Conservation (phyloP, 352 stramenopile genomes). For the Globisporangium radiosum region DNA sequence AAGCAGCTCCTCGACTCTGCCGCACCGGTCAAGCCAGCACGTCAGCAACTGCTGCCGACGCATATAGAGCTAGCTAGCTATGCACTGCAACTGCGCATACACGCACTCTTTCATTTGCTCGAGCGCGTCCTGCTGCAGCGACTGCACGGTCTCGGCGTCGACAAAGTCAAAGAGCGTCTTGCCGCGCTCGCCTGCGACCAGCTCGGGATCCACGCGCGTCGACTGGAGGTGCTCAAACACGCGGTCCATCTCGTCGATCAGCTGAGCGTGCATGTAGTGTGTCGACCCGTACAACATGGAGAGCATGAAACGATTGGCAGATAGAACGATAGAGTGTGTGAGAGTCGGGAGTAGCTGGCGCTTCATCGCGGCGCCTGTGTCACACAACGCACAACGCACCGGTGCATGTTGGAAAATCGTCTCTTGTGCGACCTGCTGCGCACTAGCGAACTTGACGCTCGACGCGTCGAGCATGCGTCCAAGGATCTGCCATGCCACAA, state of each 20-base stretch:
- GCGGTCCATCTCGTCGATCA: slow-evolving; percentile 64
- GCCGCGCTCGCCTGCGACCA: slow-evolving; percentile 40
- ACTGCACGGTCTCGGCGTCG: slow-evolving; percentile 73
- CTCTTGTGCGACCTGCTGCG: slow-evolving; percentile 31
- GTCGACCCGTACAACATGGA: neutral
- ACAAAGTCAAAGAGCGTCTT: slow-evolving; percentile 86
- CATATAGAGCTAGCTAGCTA: neutral
- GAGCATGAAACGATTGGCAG: neutral
- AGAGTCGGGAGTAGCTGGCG: neutral
- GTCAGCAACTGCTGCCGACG: neutral
- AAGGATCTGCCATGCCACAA: slow-evolving; percentile 29
- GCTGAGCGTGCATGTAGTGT: slow-evolving; percentile 19
- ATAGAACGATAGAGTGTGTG: no score
- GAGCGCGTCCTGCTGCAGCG: slow-evolving; percentile 65
- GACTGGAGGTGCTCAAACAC: slow-evolving; percentile 64
- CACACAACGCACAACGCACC: slow-evolving; percentile 13
- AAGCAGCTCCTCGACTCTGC: slow-evolving; percentile 67
- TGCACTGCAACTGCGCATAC: neutral
- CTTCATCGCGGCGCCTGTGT: neutral
- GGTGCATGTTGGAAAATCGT: slow-evolving; percentile 57
- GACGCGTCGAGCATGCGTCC: slow-evolving; percentile 60
- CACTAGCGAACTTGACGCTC: slow-evolving; percentile 49
- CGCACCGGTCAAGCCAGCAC: neutral
- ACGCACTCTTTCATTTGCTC: slow-evolving; percentile 66
- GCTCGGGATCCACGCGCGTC: slow-evolving; percentile 40